Base-by-base conservation (phyloP, 192 early-diverging fungal species). In the Physocladia obscura region DNA sequence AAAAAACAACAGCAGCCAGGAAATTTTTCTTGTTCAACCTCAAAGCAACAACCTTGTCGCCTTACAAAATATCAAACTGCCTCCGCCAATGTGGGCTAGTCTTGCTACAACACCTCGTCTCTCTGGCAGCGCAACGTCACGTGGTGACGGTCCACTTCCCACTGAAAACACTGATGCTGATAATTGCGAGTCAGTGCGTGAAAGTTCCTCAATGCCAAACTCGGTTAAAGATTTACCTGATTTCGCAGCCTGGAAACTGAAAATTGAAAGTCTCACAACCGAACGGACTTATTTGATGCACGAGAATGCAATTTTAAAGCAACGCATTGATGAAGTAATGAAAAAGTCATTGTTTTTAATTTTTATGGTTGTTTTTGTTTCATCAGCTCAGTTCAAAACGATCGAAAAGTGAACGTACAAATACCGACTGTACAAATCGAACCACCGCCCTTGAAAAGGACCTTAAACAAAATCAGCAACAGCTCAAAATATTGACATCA, bases 201-300 rank as follows among this genome's bases (percentile, higher is more conserved):
- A 39, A 38, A 24, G 49, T 5, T 22, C 31, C 60, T 49, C 60
- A 26, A 64, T 48, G 21, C 27, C 57, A 5, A 17, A 34, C 40
- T 26, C 39, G 49, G 35, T 17, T 3, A 52, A 52, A 21, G 57
- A 49, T 19, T 27, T 74, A 17, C 71, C 71, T 73, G 79, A 84
- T 54, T 72, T 81, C 56, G 68, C 76, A 55, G 62, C 79, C 3
- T 77, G 74, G 79, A 76, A 78, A 8, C 72, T 84, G 48, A 81
- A 81, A 71, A 76, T 84, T 59, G 79, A 84, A n/a, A 74, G 62
- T 35, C 73, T 84, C 4, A 74, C 75, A 0, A 70, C 35, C n/a
- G 82, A 84, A 59, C 67, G 74, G 37, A 48, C 56, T 3, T 84
- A 73, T 62, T 54, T 84, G 34, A n/a, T 59, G 21, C 72, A 79